Conservation (phyloP, 371 early-diverging fungal species). For the Blastocladiella emersonii region DNA sequence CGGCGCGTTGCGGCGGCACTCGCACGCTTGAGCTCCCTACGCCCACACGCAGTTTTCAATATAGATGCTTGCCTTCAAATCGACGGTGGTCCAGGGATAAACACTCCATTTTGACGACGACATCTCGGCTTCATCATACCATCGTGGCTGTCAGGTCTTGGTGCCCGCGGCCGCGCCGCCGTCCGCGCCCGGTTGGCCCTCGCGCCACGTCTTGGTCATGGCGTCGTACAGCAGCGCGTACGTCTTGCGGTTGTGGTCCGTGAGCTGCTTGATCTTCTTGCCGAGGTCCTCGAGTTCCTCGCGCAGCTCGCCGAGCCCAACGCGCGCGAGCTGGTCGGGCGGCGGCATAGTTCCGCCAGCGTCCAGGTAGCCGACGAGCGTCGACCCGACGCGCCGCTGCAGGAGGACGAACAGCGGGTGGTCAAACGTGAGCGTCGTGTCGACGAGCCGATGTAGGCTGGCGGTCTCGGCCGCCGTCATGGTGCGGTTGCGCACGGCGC, state of each 20-base stretch:
- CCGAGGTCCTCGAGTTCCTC: not conserved
- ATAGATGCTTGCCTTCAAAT: too few species aligned
- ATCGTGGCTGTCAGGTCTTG: too few species aligned
- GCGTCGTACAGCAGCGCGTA: not conserved
- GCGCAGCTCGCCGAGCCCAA: not conserved
- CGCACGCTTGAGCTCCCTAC: too few species aligned
- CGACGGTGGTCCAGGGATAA: too few species aligned
- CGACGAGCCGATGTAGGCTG: not conserved
- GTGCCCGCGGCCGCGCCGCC: too few species aligned
- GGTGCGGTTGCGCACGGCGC: not conserved
- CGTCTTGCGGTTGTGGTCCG: conserved; percentile 1
- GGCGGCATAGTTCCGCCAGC: not conserved
- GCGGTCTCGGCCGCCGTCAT: not conserved
- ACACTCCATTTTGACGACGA: too few species aligned
- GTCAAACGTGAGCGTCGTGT: not conserved
- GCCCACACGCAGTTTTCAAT: too few species aligned
- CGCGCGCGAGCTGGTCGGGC: not conserved
- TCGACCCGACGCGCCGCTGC: not conserved
- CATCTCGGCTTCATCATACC: too few species aligned
- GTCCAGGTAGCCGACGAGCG: not conserved
- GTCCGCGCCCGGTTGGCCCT: too few species aligned
- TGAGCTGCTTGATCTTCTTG: not conserved
- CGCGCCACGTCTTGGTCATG: not conserved
- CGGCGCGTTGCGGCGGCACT: too few species aligned
- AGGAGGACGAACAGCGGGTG: not conserved